Conservation (phyloP, 257 asterid species). For the Asclepias syriaca region DNA sequence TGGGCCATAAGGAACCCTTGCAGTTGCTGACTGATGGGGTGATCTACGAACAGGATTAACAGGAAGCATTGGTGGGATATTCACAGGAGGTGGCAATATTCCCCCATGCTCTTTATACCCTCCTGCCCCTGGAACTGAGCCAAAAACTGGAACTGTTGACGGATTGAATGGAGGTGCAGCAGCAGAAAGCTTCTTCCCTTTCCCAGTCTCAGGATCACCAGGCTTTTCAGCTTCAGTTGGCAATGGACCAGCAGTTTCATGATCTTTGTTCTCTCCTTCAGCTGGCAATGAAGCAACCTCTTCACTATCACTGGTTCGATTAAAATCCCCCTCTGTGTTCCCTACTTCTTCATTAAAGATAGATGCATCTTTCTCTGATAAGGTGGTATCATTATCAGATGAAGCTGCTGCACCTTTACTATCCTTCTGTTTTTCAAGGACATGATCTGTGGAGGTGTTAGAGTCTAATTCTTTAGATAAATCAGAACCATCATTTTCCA, state of each 20-base stretch:
- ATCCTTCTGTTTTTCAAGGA: slow-evolving; percentile 19
- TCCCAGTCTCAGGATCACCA: slow-evolving; percentile 45
- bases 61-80: slow-evolving; percentile 49
- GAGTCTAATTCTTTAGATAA: slow-evolving; percentile 19
- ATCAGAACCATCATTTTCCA: slow-evolving; percentile 25
- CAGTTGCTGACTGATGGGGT: slow-evolving; percentile 75
- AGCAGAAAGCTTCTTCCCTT: slow-evolving; percentile 75
- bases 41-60: slow-evolving; percentile 65
- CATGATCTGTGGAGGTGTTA: slow-evolving; percentile 19
- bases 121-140: slow-evolving; percentile 48
- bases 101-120: slow-evolving; percentile 67
- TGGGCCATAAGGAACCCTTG: slow-evolving; percentile 76
- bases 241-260: slow-evolving; percentile 21
- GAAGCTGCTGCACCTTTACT: slow-evolving; percentile 19
- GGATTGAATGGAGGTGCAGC: slow-evolving; percentile 87
- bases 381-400: slow-evolving; percentile 20
- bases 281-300: slow-evolving; percentile 18
- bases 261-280: slow-evolving; percentile 27
- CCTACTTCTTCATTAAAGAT: slow-evolving; percentile 23
- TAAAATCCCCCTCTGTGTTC: slow-evolving; percentile 14
- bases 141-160: slow-evolving; percentile 47
- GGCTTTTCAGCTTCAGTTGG: slow-evolving; percentile 43
- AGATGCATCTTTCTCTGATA: slow-evolving; percentile 31
- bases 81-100: slow-evolving; percentile 61
- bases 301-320: slow-evolving; percentile 21